Evolutionary conservation across 2,329 filamentous ascomycete species (phyloP).

Genomic region (Verticillium albo-atrum): DNA sequence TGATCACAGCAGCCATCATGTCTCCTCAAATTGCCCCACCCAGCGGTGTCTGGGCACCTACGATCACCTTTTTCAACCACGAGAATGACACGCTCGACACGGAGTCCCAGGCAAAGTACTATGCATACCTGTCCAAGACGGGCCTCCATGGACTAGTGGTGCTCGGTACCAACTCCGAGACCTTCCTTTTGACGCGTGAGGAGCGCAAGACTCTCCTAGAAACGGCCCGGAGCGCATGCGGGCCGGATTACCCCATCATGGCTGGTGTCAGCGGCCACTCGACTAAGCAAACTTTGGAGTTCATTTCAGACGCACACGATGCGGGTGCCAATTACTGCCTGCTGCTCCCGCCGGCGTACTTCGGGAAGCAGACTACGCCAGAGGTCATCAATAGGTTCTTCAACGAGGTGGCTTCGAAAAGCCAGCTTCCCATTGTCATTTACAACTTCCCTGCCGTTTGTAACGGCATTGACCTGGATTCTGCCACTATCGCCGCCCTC

Average conservation of each 20-base stretch:
- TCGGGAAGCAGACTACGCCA: conserved; percentile 56
- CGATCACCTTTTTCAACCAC: conserved; percentile 50
- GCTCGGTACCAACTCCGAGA: conserved; percentile 51
- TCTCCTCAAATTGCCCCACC: conserved; percentile 13
- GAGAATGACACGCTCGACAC: conserved; percentile 43
- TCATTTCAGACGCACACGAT: conserved; percentile 50
- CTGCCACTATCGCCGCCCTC: conserved; percentile 52
- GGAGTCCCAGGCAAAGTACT: conserved; percentile 44
- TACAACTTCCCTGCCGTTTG: conserved; percentile 69
- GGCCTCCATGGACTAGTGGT: conserved; percentile 48
- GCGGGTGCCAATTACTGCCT: conserved; percentile 60
- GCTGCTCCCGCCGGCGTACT: conserved; percentile 60
- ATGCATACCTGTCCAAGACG: conserved; percentile 42
- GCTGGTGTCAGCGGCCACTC: conserved; percentile 62
- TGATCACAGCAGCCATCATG: not conserved
- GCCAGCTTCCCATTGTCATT: conserved; percentile 54
- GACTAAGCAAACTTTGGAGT: conserved; percentile 58
- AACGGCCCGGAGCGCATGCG: conserved; percentile 49
- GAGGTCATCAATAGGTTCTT: conserved; percentile 57
- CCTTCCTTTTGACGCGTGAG: conserved; percentile 54
- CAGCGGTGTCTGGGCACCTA: conserved; percentile 44
- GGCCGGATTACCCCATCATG: conserved; percentile 52
- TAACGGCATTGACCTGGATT: conserved; percentile 65
- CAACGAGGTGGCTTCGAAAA: conserved; percentile 46
- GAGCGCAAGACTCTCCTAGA: conserved; percentile 53